Evolutionary conservation across 345 rosid species (phyloP).

Genomic region (Lepidium sativum): DNA sequence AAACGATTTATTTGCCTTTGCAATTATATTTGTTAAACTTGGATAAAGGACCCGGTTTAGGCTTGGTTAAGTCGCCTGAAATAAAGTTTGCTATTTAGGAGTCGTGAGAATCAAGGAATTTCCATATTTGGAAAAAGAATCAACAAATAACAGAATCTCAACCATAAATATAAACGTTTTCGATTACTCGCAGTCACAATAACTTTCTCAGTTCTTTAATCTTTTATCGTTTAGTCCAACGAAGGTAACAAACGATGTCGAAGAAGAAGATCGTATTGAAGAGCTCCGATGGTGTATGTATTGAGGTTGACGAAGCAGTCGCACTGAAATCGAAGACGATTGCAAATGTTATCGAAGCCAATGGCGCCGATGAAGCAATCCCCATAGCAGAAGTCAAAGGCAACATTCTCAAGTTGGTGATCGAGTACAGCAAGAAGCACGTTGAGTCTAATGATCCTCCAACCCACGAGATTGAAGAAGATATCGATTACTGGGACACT

Average conservation of each 20-base stretch:
- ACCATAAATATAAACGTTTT: neutral
- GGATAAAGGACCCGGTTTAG: neutral
- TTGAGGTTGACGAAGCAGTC: conserved; percentile 28
- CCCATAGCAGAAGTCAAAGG: conserved; percentile 42
- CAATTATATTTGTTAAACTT: neutral
- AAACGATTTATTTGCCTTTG: conserved; percentile 6
- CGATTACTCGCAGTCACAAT: neutral
- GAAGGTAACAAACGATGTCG: neutral
- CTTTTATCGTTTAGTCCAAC: neutral
- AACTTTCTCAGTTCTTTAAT: neutral
- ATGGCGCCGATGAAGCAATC: conserved; percentile 32
- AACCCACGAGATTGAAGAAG: conserved; percentile 28
- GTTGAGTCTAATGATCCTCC: conserved; percentile 5
- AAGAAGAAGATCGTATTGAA: conserved; percentile 19
- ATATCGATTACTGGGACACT: conserved; percentile 44
- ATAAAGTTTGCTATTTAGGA: neutral
- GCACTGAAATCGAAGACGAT: conserved; percentile 42
- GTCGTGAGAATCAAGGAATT: no score
- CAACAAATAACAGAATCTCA: neutral
- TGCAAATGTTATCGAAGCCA: conserved; percentile 42
- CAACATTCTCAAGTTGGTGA: conserved; percentile 45
- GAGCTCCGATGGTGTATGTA: conserved; percentile 38
- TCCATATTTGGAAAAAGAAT: neutral
- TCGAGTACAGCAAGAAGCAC: conserved; percentile 62
- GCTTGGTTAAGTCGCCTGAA: neutral